Percentiles rank a stretch among this genome's conserved stretches.
Conservation (phyloP, 306 rosid species). For the Pueraria montana region DNA sequence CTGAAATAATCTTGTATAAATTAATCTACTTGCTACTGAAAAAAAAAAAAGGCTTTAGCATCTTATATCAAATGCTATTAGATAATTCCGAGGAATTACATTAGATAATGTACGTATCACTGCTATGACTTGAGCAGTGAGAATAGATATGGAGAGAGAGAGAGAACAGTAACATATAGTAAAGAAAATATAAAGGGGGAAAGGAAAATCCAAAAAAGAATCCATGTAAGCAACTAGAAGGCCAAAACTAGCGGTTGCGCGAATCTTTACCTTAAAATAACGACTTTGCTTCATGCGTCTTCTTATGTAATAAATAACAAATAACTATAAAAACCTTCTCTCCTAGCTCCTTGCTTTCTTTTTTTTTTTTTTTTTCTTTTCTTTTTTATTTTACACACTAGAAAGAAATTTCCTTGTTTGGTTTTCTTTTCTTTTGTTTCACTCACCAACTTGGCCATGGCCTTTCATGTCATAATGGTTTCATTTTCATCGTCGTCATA, state of each 20-base stretch:
- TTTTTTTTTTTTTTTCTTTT: background rate
- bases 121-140: background rate
- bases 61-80: no score
- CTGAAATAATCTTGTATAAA: no score
- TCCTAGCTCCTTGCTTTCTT: background rate
- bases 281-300: conserved; percentile 53
- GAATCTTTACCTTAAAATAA: conserved; percentile 68
- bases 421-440: conserved; percentile 17
- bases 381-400: background rate
- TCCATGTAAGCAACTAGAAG: conserved; percentile 13
- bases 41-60: no score
- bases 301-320: conserved; percentile 32
- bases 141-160: background rate
- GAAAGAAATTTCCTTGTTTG: background rate
- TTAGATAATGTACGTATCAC: no score
- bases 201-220: conserved; percentile 14
- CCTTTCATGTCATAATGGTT: conserved; percentile 40
- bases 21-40: no score
- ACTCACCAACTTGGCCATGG: conserved; percentile 39
- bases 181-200: background rate
- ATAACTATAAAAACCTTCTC: background rate
- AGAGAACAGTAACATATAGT: background rate
- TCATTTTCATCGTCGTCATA: conserved; percentile 50
- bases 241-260: conserved; percentile 68
- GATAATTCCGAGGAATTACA: no score